phyloP scores from a whole-genome alignment of 2,329 filamentous ascomycete genomes.

The Ophiosphaerella narmari region DNA sequence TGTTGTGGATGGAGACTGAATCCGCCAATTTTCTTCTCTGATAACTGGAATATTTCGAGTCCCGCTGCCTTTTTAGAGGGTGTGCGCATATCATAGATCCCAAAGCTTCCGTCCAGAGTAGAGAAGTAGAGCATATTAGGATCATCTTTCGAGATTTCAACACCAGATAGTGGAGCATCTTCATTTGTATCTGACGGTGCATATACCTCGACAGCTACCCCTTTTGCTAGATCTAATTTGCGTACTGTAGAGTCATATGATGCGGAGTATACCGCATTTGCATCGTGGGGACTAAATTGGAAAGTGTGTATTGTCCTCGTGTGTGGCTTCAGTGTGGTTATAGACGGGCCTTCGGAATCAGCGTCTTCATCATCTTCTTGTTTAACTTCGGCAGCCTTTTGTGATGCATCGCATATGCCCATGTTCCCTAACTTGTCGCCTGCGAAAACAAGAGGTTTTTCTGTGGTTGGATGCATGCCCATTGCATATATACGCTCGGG shows the following conservation, averaged over 20 bases:
- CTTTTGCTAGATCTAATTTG: conserved; percentile 80
- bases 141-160: conserved; percentile 76
- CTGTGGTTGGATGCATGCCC: conserved; percentile 82
- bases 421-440: conserved; percentile 92
- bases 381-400: conserved; percentile 59
- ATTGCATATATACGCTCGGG: conserved; percentile 66
- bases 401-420: conserved; percentile 87
- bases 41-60: conserved; percentile 71
- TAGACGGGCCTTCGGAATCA: conserved; percentile 71
- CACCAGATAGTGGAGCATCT: conserved; percentile 79
- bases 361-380: conserved; percentile 67
- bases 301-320: conserved; percentile 86
- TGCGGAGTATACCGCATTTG: conserved; percentile 77
- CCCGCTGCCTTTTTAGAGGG: conserved; percentile 54
- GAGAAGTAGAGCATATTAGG: conserved; percentile 83
- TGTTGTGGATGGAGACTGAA: conserved; percentile 82
- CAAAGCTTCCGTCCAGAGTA: conserved; percentile 79
- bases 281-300: conserved; percentile 73
- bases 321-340: conserved; percentile 89
- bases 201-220: conserved; percentile 79
- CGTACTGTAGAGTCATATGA: conserved; percentile 95
- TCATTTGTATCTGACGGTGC: conserved; percentile 70
- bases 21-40: conserved; percentile 93
- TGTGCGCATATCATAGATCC: conserved; percentile 76
- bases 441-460: conserved; percentile 88